These are phyloP conservation scores for Entomortierella parvispora DNA, from an alignment of 192 early-diverging fungal genomes.

Conservation along the genomic window DNA sequence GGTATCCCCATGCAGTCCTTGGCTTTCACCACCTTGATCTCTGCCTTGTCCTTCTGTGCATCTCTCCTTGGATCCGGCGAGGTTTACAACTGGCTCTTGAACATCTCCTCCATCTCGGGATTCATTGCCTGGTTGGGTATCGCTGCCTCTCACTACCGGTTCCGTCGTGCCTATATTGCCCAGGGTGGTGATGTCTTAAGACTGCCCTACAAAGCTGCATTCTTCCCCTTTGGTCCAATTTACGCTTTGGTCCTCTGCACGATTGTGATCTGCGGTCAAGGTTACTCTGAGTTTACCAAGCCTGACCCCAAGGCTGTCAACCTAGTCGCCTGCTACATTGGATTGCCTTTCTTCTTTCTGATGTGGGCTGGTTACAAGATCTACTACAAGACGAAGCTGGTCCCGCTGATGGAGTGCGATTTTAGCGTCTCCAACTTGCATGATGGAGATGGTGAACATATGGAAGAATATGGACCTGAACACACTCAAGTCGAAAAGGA, in stretches of 20 bases:
- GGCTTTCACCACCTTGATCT: constrained; percentile 58
- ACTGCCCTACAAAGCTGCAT: constrained; percentile 77
- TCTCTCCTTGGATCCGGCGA: constrained; percentile 57
- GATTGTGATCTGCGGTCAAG: constrained; percentile 69
- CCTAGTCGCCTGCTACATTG: constrained; percentile 64
- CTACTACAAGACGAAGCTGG: constrained; percentile 63
- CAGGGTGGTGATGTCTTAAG: constrained; percentile 60
- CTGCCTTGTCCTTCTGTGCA: constrained; percentile 64
- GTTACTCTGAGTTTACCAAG: constrained; percentile 64
- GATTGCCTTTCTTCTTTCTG: constrained; percentile 65
- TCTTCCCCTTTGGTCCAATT: constrained; percentile 68
- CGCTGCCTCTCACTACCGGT: constrained; percentile 80
- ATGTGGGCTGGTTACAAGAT: constrained; percentile 69
- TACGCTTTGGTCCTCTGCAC: constrained; percentile 69
- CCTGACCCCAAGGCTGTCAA: constrained; percentile 60
- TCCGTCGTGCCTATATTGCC: constrained; percentile 78
- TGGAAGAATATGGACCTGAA: neutral
- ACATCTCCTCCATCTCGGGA: constrained; percentile 75
- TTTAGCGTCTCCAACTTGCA: constrained; percentile 29
- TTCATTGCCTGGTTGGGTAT: constrained; percentile 89
- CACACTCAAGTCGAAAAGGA: neutral
- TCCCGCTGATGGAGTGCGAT: constrained; percentile 69
- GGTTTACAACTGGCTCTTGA: constrained; percentile 73
- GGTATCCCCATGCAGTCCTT: constrained; percentile 71
- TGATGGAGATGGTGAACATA: neutral